Evolutionary conservation across 495 filamentous ascomycete genomes (phyloP), one percentile per base, ranked within the genome.

Genomic region (Penicillium parvum): DNA sequence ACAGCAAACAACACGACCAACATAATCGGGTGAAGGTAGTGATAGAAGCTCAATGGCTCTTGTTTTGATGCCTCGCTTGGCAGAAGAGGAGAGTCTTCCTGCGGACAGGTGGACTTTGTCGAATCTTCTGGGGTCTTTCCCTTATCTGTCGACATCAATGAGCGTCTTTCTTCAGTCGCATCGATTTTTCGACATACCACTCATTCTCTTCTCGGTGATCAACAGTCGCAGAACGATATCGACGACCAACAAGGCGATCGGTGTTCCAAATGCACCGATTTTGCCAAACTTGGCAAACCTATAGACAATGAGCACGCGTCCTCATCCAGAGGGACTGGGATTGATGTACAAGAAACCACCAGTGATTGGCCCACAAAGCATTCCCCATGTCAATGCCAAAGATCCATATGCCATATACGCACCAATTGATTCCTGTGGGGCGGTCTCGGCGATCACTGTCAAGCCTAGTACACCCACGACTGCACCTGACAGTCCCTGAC

Each of bases 381-480:
- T 46, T 23, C 43, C 43, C 34, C 43, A 46, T 2, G 43, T 46
- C n/a, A 32, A 39, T 17, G 43, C 38, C 25, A 30, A 10, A 14
- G 43, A 46, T 17, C 23, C 17, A 18, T 23, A 46, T 27, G 43
- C 34, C 43, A 46, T 46, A 25, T 32, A 46, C 17, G 38, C 32
- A 14, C 43, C 43, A 14, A 18, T 15, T 3, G 22, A 39, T 15
- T 46, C 43, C 17, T 34, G 35, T 21, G 11, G 20, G n/a, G 35
- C 43, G 7, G 23, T 39, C 20, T 46, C 43, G 29, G 43, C 43
- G 22, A 46, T 25, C 5, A 46, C 26, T 1, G 43, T 35, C n/a
- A 46, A 38, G 26, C 43, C 32, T 20, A 46, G 23, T n/a, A 46
- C 43, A n/a, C 43, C 43, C 1, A 46, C 36, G 7, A 46, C 35